Base-by-base conservation (phyloP, 352 stramenopile species). In the Globisporangium acanthophoron region DNA sequence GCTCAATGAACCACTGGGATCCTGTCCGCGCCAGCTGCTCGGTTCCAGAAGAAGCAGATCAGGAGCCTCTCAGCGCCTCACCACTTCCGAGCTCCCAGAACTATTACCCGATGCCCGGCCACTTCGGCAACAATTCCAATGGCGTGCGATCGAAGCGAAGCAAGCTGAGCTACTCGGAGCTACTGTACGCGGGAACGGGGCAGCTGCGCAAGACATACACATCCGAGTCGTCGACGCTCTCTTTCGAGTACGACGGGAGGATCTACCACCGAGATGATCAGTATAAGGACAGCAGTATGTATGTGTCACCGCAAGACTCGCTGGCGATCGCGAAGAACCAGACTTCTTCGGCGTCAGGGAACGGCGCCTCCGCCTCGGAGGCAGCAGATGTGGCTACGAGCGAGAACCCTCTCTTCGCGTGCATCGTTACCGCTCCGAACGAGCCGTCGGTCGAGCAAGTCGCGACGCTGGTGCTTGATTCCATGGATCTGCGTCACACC, bases 1-100 rank as follows among this genome's bases (percentile, higher is more conserved):
- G 96, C 71, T 85, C 89, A 20, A 90, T 98, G 78, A 99, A 99
- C 69, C 80, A 88, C 33, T 98, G 92, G 82, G 94, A 98, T 66
- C 64, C 78, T n/a, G 88, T 71, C 4, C 80, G 78, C 37, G 80
- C 82, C 5, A 90, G 81, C 46, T 94, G 85, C 47, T 74, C 67
- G 21, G 71, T 87, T 15, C 73, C 85, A 2, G 79, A 94, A 56
- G 82, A 94, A 72, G 78, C 74, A 21, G 85, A 94, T 33, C 73
- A 90, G 49, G 83, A 90, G n/a, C 76, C 80, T 8, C 39, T 90
- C 13, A 66, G 71, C 1, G 61, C 65, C 6, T 80, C 71, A 11
- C 75, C 76, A 12, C 56, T 74, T n/a, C 73, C 73, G 16, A 74
- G 68, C 24, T 76, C 73, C 20, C 78, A 81, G 44, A 80, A 80